Evolutionary conservation across 139 green algal genomes (phyloP).

Genomic region (Volvox africanus): DNA sequence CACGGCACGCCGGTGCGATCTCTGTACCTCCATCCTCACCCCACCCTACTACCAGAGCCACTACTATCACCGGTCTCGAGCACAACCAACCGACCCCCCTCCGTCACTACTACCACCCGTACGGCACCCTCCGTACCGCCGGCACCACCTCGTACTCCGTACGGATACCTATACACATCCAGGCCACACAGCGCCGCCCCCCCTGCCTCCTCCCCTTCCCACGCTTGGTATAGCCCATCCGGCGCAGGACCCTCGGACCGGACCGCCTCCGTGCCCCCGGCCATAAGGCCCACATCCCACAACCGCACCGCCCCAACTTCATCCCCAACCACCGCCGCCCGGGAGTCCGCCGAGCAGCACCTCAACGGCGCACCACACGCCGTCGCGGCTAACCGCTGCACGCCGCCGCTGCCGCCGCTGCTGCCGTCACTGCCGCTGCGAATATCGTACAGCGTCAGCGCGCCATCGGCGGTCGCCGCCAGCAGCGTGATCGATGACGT

Average conservation of each 20-base stretch:
- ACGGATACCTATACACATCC: constrained; percentile 24
- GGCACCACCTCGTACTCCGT: neutral
- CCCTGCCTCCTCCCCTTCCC: constrained; percentile 37
- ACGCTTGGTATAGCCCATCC: constrained; percentile 51
- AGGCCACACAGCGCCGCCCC: neutral
- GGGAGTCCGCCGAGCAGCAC: constrained; percentile 70
- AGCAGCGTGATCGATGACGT: constrained; percentile 10
- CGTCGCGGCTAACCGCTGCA: neutral
- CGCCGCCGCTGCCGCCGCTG: neutral
- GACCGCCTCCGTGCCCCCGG: neutral
- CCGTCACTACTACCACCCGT: constrained; percentile 34
- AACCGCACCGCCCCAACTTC: constrained; percentile 73
- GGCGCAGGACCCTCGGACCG: neutral
- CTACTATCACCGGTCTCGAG: neutral
- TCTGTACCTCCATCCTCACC: neutral
- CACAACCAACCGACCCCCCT: constrained; percentile 28
- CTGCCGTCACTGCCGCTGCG: neutral
- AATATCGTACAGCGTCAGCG: constrained; percentile 54
- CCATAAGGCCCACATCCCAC: constrained; percentile 67
- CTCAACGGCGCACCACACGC: constrained; percentile 64
- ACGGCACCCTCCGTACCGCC: neutral
- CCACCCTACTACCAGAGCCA: neutral
- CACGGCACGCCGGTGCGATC: no score
- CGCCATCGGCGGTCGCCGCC: constrained; percentile 51
- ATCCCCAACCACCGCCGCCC: constrained; percentile 64